A percentile compares a stretch with the other conserved stretches of the same genome.
These are phyloP conservation scores for Aspergillus indologenus DNA, from an alignment of 495 filamentous ascomycete species.

Conservation along the genomic window DNA sequence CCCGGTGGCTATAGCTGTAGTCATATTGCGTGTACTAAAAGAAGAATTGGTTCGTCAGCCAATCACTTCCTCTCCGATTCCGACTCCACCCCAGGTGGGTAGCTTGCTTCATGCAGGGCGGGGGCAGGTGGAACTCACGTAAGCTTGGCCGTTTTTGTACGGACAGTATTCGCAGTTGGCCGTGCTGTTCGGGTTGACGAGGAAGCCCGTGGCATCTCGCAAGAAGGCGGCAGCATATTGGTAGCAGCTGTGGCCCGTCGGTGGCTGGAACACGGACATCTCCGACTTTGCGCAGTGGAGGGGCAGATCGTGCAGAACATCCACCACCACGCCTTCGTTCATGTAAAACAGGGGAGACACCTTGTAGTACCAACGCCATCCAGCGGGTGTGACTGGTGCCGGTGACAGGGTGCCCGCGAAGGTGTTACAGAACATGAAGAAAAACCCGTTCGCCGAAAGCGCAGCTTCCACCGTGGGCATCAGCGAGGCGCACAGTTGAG, in stretches of 20 bases:
- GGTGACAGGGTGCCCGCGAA: slow-evolving; percentile 17
- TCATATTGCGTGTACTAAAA: slow-evolving; percentile 11
- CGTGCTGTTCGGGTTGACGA: slow-evolving; percentile 47
- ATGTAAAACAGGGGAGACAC: slow-evolving; percentile 21
- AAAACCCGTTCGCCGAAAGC: slow-evolving; percentile 14
- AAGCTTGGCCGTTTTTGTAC: slow-evolving; percentile 17
- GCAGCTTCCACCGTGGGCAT: slow-evolving; percentile 15
- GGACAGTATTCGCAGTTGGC: slow-evolving; percentile 57
- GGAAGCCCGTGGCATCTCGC: slow-evolving; percentile 45
- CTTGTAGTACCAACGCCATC: slow-evolving; percentile 22
- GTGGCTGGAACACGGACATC: slow-evolving; percentile 55
- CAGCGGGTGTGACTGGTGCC: slow-evolving; percentile 10
- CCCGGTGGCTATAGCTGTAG: slow-evolving; percentile 13
- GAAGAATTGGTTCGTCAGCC: not conserved
- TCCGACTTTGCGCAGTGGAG: slow-evolving; percentile 30
- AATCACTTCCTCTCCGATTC: no score
- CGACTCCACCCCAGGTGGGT: no score
- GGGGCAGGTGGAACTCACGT: slow-evolving; percentile 15
- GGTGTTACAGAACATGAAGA: slow-evolving; percentile 21
- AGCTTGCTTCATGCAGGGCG: not conserved
- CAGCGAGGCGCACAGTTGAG: slow-evolving; percentile 13
- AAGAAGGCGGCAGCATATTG: slow-evolving; percentile 54
- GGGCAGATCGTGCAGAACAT: slow-evolving; percentile 54
- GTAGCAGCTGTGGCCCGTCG: slow-evolving; percentile 52
- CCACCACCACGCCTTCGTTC: slow-evolving; percentile 56